A percentile compares a stretch with the other conserved stretches of the same genome.
phyloP scores from a whole-genome alignment of 441 rosid genomes.

The Populus hybrid region DNA sequence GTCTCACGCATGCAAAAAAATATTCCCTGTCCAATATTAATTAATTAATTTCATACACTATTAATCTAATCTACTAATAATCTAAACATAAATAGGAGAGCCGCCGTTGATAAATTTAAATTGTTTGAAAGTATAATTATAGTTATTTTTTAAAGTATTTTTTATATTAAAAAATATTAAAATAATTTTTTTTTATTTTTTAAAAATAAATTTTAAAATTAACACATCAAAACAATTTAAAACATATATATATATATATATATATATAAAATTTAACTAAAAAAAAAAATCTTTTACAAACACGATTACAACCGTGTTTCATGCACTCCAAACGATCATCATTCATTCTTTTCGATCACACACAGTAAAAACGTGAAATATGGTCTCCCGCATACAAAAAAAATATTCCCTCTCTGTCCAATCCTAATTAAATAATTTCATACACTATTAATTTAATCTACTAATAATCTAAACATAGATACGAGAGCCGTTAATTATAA shows the following conservation, averaged over 20 bases:
- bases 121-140: too few species aligned
- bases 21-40: slow-evolving; percentile 1
- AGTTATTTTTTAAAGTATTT: too few species aligned
- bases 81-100: slow-evolving; percentile 50
- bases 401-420: background rate
- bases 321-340: too few species aligned
- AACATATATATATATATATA: too few species aligned
- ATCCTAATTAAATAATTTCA: background rate
- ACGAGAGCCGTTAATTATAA: slow-evolving; percentile 82
- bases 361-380: background rate
- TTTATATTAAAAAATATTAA: too few species aligned
- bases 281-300: too few species aligned
- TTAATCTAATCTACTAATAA: too few species aligned
- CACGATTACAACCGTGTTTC: background rate
- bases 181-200: too few species aligned
- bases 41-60: too few species aligned
- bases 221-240: too few species aligned
- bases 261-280: too few species aligned
- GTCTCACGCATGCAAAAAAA: background rate
- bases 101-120: slow-evolving; percentile 16
- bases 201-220: too few species aligned
- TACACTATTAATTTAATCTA: background rate
- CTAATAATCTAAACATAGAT: slow-evolving; percentile 40
- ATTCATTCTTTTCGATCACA: background rate
- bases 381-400: background rate